Conservation (phyloP, 306 rosid genomes). For the Macrotyloma uniflorum region DNA sequence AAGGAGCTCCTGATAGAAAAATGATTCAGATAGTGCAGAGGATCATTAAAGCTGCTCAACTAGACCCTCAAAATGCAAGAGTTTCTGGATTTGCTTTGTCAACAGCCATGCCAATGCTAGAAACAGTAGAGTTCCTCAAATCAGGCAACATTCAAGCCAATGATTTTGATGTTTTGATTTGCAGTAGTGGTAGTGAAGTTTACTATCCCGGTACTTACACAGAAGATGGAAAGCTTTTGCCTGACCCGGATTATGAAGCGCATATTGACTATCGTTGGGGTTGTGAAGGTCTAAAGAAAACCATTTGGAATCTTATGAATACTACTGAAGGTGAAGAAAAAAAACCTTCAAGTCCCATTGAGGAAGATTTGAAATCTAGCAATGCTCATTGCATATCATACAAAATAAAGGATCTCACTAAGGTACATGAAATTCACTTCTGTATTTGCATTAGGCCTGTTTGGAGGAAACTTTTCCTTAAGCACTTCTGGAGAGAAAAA, state of each 20-base stretch:
- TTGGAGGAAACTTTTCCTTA: too few relatives aligned
- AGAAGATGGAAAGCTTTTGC: slow-evolving; percentile 38
- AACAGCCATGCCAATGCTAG: slow-evolving; percentile 43
- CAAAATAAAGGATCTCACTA: slow-evolving; percentile 34
- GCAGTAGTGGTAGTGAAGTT: slow-evolving; percentile 49
- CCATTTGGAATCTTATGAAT: slow-evolving; percentile 41
- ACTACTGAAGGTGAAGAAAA: slow-evolving; percentile 22
- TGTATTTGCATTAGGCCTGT: background rate
- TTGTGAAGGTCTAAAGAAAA: slow-evolving; percentile 39
- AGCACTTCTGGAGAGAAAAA: too few relatives aligned
- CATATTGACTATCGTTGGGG: slow-evolving; percentile 48
- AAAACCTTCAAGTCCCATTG: slow-evolving; percentile 23
- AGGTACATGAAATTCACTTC: slow-evolving; percentile 31
- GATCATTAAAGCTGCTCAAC: slow-evolving; percentile 40
- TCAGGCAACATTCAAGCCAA: slow-evolving; percentile 35
- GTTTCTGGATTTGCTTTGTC: slow-evolving; percentile 43
- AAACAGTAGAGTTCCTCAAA: slow-evolving; percentile 31
- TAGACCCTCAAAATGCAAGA: slow-evolving; percentile 43
- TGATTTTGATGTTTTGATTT: slow-evolving; percentile 45
- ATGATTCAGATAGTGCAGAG: slow-evolving; percentile 35
- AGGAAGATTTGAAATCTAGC: slow-evolving; percentile 39
- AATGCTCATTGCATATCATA: slow-evolving; percentile 46
- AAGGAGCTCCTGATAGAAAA: slow-evolving; percentile 33
- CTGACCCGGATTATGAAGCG: slow-evolving; percentile 39
- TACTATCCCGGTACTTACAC: slow-evolving; percentile 36